These are phyloP conservation scores for Chlorella sp. DNA, from an alignment of 139 green algal species.

Conservation along the genomic window DNA sequence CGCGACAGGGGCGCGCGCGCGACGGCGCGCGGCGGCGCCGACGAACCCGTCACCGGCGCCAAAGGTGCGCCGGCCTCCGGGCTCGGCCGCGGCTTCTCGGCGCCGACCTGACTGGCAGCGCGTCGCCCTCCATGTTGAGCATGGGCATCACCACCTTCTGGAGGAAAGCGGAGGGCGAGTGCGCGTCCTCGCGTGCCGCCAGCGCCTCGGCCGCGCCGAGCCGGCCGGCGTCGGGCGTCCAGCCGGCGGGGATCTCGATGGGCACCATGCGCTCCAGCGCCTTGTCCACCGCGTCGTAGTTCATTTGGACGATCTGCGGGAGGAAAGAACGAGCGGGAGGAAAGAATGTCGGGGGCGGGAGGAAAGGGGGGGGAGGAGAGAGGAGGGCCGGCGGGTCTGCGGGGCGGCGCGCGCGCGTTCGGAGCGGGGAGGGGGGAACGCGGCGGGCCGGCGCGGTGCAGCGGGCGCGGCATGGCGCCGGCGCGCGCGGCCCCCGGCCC, in stretches of 20 bases:
- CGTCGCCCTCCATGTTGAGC: conserved; percentile 61
- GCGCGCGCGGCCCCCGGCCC: too few relatives aligned
- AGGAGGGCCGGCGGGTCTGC: background rate
- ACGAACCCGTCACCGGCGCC: too few relatives aligned
- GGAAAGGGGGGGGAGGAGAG: background rate
- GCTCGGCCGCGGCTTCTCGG: too few relatives aligned
- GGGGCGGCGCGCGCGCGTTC: background rate
- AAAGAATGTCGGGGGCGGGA: too few relatives aligned
- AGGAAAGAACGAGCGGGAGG: too few relatives aligned
- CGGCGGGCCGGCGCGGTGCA: background rate
- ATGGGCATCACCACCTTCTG: conserved; percentile 56
- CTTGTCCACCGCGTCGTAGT: conserved; percentile 52
- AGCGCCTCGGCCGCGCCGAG: conserved; percentile 9
- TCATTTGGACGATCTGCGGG: conserved; percentile 55
- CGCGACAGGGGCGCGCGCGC: background rate
- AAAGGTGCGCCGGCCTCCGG: too few relatives aligned
- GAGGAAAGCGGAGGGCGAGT: conserved; percentile 40
- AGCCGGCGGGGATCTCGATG: conserved; percentile 45
- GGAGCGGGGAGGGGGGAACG: too few relatives aligned
- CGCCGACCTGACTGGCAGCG: conserved; percentile 52
- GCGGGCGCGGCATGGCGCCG: too few relatives aligned
- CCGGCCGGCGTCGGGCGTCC: conserved; percentile 16
- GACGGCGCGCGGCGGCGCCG: too few relatives aligned
- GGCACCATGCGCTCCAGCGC: conserved; percentile 37
- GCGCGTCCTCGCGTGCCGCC: background rate